Evolutionary conservation across 1,139 yeast genomes (phyloP).

Genomic region (Debaryomyces robertsiae): DNA sequence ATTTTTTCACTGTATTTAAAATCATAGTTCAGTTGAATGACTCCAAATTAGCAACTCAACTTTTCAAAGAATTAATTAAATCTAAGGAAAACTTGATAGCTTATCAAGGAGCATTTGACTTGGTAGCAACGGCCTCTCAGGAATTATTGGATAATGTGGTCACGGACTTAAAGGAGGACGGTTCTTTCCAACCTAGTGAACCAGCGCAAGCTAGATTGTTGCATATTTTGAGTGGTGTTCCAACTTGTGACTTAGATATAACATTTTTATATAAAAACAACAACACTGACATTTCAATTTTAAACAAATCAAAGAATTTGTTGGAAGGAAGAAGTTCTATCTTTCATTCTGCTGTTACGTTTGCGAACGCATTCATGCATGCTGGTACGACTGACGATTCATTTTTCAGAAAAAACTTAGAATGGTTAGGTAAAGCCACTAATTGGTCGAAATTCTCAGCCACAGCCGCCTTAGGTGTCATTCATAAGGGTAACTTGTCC

Average conservation of each 20-base stretch:
- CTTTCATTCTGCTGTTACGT: conserved; percentile 94
- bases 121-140: conserved; percentile 92
- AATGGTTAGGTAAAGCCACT: conserved; percentile 96
- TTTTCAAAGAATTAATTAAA: conserved; percentile 62
- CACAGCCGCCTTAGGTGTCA: conserved; percentile 97
- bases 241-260: conserved; percentile 90
- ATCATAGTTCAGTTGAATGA: conserved; percentile 89
- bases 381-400: conserved; percentile 97
- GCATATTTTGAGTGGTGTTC: conserved; percentile 84
- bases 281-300: conserved; percentile 80
- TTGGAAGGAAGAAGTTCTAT: conserved; percentile 92
- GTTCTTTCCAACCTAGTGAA: conserved; percentile 36
- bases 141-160: conserved; percentile 72
- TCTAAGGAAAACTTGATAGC: conserved; percentile 57
- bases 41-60: conserved; percentile 61
- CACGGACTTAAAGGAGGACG: conserved; percentile 42
- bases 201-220: conserved; percentile 50
- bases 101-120: conserved; percentile 93
- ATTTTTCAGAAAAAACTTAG: conserved; percentile 85
- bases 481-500: conserved; percentile 90
- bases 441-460: conserved; percentile 99
- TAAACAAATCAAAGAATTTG: conserved; percentile 77
- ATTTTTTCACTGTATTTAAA: conserved; percentile 75
- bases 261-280: conserved; percentile 86
- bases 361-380: conserved; percentile 92